Evolutionary conservation across 331 rosid genomes (phyloP), one percentile per base, ranked within the genome.

Genomic region (Rosa hybrid): DNA sequence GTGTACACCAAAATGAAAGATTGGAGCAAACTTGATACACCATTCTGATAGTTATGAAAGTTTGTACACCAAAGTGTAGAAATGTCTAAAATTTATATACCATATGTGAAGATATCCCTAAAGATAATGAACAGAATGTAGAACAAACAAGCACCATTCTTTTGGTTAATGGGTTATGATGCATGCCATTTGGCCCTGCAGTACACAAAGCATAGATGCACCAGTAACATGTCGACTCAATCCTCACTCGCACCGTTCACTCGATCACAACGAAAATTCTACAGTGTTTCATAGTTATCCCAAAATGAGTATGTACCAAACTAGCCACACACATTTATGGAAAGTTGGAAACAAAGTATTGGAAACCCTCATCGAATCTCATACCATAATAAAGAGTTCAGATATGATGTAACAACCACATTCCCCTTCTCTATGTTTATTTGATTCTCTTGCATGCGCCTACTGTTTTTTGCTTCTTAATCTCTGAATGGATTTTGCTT

Each of bases 111-210:
- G 27, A 25, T 25, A 25, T 25, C 27, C 27, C 27, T 25, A 25
- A 64, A 27, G 71, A 65, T 65, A 65, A 16, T 65, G 45, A 65
- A 65, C 71, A 34, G 16, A 7, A 14, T 2, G 71, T 0, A 65
- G 12, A 34, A 65, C 12, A 16, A 68, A 68, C 50, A 39, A 16
- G 79, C 79, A 76, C 71, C 79, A 3, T 45, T 62, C 79, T 25
- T 76, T 76, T 44, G 12, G 79, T 27, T 10, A 45, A 2, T 65
- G 45, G 72, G 34, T 62, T 42, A 45, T 25, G 64, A 76, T 3
- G 71, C n/a, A 62, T 76, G 79, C 79, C 79, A 76, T 76, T 62
- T 76, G 79, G 79, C 79, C 34, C 9, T 34, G 41, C 72, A 18
- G 27, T 62, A 16, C 59, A 23, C 18, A 75, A 21, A 16, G 34